These are phyloP conservation scores for Dactylellina sp. DNA, from an alignment of 2,329 filamentous ascomycete species.

Conservation along the genomic window DNA sequence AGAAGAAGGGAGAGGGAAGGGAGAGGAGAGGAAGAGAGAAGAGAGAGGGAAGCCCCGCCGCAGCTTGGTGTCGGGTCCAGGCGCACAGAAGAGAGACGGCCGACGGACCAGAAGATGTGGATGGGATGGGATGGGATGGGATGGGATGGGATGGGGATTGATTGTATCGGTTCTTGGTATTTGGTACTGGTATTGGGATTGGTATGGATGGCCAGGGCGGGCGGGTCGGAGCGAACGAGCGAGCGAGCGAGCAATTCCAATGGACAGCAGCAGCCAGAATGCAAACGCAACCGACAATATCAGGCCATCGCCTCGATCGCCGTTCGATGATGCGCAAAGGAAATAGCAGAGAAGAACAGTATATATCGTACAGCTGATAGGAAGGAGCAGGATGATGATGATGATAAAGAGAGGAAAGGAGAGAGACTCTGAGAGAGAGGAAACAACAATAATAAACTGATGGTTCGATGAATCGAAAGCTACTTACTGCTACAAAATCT, in stretches of 20 bases:
- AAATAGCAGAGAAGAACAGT: background rate
- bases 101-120: too few species aligned
- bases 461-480: too few species aligned
- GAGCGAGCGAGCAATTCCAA: slow-evolving; percentile 15
- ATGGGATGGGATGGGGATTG: slow-evolving; percentile 1
- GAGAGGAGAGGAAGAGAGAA: slow-evolving; percentile 5
- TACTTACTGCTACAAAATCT: too few species aligned
- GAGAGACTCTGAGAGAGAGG: too few species aligned
- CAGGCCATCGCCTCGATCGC: too few species aligned
- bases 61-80: background rate
- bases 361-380: too few species aligned
- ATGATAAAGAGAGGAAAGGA: too few species aligned
- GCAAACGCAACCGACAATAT: background rate
- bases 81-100: too few species aligned
- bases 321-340: background rate
- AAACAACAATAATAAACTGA: too few species aligned
- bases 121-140: background rate
- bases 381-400: too few species aligned
- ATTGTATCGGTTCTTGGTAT: background rate
- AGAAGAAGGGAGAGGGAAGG: slow-evolving; percentile 3
- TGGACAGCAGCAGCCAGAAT: background rate
- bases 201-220: slow-evolving; percentile 26
- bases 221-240: slow-evolving; percentile 52
- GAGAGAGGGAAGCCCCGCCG: background rate
- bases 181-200: too few species aligned